Percentiles rank a stretch among this genome's conserved stretches.
Evolutionary conservation across 2,329 filamentous ascomycete species (phyloP).

Genomic region (Sclerotinia glacialis): DNA sequence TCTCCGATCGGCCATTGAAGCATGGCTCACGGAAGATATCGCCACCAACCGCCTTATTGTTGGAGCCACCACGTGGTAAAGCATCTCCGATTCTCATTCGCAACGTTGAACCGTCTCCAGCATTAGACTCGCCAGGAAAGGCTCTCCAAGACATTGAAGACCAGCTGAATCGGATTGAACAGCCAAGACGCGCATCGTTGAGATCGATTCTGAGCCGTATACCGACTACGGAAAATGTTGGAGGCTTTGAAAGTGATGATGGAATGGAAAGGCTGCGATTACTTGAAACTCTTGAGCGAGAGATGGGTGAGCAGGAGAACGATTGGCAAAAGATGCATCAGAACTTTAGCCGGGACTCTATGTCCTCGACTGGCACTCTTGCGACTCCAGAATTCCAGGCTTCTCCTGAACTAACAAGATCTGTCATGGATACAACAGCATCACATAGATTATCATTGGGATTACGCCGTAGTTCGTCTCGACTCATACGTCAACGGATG

Average conservation of each 20-base stretch:
- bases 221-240: conserved; percentile 23
- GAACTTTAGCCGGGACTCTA: conserved; percentile 44
- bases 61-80: conserved; percentile 44
- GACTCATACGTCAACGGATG: conserved; percentile 43
- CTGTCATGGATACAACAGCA: background rate
- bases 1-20: conserved; percentile 52
- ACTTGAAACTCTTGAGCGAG: conserved; percentile 58
- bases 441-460: conserved; percentile 43
- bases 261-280: conserved; percentile 39
- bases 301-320: conserved; percentile 59
- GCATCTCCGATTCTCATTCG: conserved; percentile 47
- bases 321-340: conserved; percentile 59
- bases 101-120: conserved; percentile 34
- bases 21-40: conserved; percentile 51
- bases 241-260: conserved; percentile 21
- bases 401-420: conserved; percentile 32
- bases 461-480: conserved; percentile 41
- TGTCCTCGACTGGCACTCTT: conserved; percentile 32
- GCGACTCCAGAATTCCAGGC: conserved; percentile 29
- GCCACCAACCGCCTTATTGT: conserved; percentile 54
- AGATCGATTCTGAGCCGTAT: conserved; percentile 33
- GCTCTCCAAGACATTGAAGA: conserved; percentile 38
- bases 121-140: conserved; percentile 34
- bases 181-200: conserved; percentile 34
- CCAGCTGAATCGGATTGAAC: conserved; percentile 38